Evolutionary conservation across 2,329 filamentous ascomycete species (phyloP).

Genomic region (Ilyonectria robusta): DNA sequence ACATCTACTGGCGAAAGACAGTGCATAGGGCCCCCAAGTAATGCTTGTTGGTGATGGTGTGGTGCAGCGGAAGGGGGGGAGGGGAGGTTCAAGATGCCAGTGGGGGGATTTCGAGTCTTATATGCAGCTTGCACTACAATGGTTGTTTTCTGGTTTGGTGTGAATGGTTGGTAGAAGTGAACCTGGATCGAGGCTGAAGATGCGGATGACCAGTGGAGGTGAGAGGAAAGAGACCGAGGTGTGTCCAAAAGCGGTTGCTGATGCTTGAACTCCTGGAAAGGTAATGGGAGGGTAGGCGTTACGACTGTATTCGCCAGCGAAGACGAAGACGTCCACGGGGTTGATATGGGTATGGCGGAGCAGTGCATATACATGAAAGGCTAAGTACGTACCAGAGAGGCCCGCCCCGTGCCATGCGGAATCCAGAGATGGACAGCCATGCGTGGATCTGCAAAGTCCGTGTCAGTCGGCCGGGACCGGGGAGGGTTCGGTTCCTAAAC

Average conservation of each 20-base stretch:
- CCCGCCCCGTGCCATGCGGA: constrained; percentile 35
- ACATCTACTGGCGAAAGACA: constrained; percentile 46
- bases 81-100: constrained; percentile 21
- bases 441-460: constrained; percentile 40
- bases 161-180: constrained; percentile 13
- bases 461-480: constrained; percentile 41
- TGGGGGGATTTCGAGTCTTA: constrained; percentile 16
- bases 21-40: constrained; percentile 29
- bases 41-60: constrained; percentile 5
- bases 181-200: constrained; percentile 14
- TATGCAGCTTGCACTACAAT: constrained; percentile 16
- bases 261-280: constrained; percentile 7
- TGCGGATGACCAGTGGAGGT: constrained; percentile 13
- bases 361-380: constrained; percentile 41
- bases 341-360: constrained; percentile 33
- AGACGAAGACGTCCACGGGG: constrained; percentile 26
- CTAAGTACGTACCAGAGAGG: constrained; percentile 27
- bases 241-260: constrained; percentile 1
- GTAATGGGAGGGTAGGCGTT: constrained; percentile 8
- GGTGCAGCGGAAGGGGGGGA: background rate
- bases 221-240: constrained; percentile 1
- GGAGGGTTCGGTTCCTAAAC: constrained; percentile 26
- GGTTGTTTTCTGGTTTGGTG: constrained; percentile 7
- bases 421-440: constrained; percentile 38
- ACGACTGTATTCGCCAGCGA: constrained; percentile 9